Evolutionary conservation across 129 eudicot species (phyloP).

Genomic region (Saussurea involucrata): DNA sequence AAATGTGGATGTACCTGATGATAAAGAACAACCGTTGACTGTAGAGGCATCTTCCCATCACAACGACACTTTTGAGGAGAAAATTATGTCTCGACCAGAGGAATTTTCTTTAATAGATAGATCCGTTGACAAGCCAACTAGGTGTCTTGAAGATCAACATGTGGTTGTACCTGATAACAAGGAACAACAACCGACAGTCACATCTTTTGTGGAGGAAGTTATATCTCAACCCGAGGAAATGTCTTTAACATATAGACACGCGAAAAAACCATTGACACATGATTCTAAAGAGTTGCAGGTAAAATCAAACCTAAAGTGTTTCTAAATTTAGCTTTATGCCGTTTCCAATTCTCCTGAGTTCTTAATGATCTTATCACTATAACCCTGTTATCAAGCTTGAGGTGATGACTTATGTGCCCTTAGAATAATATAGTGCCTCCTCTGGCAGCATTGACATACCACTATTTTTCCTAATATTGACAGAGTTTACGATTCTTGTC

Average conservation of each 20-base stretch:
- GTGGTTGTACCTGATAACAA: not conserved
- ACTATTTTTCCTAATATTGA: no score
- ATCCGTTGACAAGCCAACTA: not conserved
- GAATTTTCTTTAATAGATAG: not conserved
- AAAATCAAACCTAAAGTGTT: slow-evolving; percentile 2
- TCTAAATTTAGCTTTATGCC: not conserved
- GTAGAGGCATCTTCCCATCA: not conserved
- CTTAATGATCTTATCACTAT: not conserved
- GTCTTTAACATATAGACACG: no score
- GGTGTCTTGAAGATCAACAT: not conserved
- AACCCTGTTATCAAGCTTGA: not conserved
- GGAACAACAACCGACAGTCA: not conserved
- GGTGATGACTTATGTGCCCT: no score
- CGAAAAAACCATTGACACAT: slow-evolving; percentile 1
- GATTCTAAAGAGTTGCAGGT: slow-evolving; percentile 33
- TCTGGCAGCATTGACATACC: no score
- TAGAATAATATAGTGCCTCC: no score
- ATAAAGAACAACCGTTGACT: not conserved
- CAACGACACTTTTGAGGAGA: not conserved
- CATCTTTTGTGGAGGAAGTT: not conserved
- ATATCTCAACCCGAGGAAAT: not conserved
- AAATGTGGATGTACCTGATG: not conserved
- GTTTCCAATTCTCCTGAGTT: not conserved
- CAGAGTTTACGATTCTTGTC: no score
- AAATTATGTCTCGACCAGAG: not conserved